Evolutionary conservation across 805 yeast genomes (phyloP).

Genomic region (Saturnispora diversa): DNA sequence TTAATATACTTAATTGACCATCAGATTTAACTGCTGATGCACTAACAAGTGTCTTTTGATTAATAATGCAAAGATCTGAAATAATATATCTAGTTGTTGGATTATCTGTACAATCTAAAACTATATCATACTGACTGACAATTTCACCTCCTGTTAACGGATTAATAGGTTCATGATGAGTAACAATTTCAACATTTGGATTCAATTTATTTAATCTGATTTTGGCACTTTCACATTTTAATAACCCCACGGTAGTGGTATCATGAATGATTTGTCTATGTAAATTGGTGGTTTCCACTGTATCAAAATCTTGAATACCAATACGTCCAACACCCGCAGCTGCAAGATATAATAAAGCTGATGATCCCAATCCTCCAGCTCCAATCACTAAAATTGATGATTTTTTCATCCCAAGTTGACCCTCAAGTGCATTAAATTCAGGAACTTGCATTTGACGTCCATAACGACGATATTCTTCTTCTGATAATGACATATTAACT

Average conservation of each 20-base stretch:
- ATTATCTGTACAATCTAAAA: conserved; percentile 91
- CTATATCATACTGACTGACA: conserved; percentile 57
- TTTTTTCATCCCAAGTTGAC: conserved; percentile 52
- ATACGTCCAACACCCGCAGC: conserved; percentile 84
- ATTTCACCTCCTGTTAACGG: conserved; percentile 56
- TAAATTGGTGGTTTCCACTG: conserved; percentile 74
- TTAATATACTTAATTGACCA: conserved; percentile 78
- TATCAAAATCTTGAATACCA: conserved; percentile 84
- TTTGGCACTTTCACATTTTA: conserved; percentile 76
- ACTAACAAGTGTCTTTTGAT: conserved; percentile 67
- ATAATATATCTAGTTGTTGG: conserved; percentile 82
- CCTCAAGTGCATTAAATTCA: conserved; percentile 44
- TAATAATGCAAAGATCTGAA: conserved; percentile 70
- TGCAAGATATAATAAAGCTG: conserved; percentile 73
- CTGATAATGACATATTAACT: too few species aligned
- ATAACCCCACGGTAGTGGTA: conserved; percentile 53
- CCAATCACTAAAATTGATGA: conserved; percentile 74
- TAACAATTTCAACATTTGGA: conserved; percentile 51
- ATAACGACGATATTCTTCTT: conserved; percentile 70
- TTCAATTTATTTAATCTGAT: conserved; percentile 46
- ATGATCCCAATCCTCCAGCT: conserved; percentile 96
- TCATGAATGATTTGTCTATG: conserved; percentile 86
- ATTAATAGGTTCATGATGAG: conserved; percentile 45
- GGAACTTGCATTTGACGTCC: conserved; percentile 96
- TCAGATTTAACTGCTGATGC: conserved; percentile 90